These are phyloP conservation scores for Candida cerambycidarum DNA, from an alignment of 805 yeast genomes.

Conservation along the genomic window DNA sequence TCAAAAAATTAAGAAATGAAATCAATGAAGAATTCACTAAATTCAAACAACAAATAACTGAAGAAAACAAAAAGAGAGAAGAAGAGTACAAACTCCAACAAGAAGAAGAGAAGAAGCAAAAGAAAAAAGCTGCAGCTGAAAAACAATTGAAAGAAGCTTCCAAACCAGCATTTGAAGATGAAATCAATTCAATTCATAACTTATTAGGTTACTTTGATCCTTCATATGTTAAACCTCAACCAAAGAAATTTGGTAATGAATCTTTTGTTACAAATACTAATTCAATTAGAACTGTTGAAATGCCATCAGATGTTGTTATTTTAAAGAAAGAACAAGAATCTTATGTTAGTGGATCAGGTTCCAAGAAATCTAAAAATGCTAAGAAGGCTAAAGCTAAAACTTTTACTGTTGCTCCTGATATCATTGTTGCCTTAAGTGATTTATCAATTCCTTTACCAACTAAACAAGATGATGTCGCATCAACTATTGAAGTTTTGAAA, in stretches of 20 bases:
- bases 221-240: conserved; percentile 59
- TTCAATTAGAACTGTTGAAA: conserved; percentile 51
- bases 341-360: conserved; percentile 48
- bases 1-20: conserved; percentile 69
- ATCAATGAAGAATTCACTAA: conserved; percentile 74
- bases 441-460: conserved; percentile 79
- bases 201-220: conserved; percentile 79
- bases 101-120: conserved; percentile 51
- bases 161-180: conserved; percentile 79
- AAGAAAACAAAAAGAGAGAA: conserved; percentile 66
- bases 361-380: conserved; percentile 38
- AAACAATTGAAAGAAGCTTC: conserved; percentile 71
- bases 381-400: conserved; percentile 54
- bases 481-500: conserved; percentile 65
- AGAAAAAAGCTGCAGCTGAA: conserved; percentile 59
- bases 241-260: conserved; percentile 29
- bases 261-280: conserved; percentile 25
- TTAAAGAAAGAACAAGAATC: conserved; percentile 63
- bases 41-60: conserved; percentile 65
- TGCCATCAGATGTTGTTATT: conserved; percentile 63
- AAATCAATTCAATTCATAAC: conserved; percentile 73
- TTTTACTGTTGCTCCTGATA: conserved; percentile 76
- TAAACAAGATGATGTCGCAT: conserved; percentile 65
- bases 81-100: conserved; percentile 61
- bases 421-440: conserved; percentile 73